Evolutionary conservation across 108 stramenopile species (phyloP), one percentile per base, ranked within the genome.

Genomic region (Cyclotella distinguenda): DNA sequence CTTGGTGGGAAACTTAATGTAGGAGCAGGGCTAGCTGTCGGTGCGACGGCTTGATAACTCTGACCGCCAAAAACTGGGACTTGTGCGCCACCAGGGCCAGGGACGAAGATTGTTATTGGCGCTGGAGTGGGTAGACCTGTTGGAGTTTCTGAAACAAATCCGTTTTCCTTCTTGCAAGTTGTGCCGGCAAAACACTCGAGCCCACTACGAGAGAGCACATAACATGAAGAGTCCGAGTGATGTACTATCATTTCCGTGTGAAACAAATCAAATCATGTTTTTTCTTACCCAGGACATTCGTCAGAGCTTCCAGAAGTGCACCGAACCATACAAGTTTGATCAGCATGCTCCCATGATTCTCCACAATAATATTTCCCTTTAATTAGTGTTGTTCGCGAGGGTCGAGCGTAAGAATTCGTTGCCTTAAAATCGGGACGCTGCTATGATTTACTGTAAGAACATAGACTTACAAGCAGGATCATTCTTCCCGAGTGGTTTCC

Each of bases 121-220:
- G 57, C 55, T 12, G 56, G 48, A 2, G 74, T 68, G 26, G 62
- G 66, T 26, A 46, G 28, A 6, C 18, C 40, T 11, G 66, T 56
- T 13, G 74, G 66, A 12, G 45, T 47, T 45, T 60, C 46, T 45
- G 65, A 61, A 43, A 60, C 19, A 25, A 57, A 61, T 19, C 74
- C 74, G 11, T 58, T 67, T 38, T 68, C 56, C 51, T 55, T 52
- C 42, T 68, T 62, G 67, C 74, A 76, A 1, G 74, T 58, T 49
- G 74, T 76, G 22, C 68, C 68, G 0, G 74, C 74, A 66, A 66
- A 76, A 39, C 74, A 76, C 47, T 76, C 74, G 12, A 76, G 44
- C 15, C 57, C 60, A 16, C 74, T 76, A 23, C 28, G 12, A 21
- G 35, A 42, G 7, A 21, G n/a, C n/a, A n/a, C n/a, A n/a, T n/a